Evolutionary conservation across 345 rosid genomes (phyloP), one percentile per base, ranked within the genome.

Genomic region (Toxicodendron radicans): DNA sequence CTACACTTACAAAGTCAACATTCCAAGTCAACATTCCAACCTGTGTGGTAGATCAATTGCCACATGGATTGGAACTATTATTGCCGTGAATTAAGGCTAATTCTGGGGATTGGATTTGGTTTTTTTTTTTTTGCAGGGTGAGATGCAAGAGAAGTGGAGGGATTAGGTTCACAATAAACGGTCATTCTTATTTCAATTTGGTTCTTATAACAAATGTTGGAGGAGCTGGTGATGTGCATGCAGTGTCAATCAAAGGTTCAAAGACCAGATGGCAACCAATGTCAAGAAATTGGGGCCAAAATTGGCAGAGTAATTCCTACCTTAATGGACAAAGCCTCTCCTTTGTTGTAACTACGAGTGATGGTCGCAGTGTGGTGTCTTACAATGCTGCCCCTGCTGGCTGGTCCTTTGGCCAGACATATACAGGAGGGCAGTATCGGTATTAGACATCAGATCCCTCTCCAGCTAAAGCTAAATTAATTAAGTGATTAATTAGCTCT

Each of bases 201-300:
- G 96, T 91, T 10, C 84, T 91, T 2, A 20, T 90, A 30, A 90
- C 93, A 5, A 90, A 90, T 65, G 95, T 90, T 3, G 95, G 95
- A 4, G 95, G 95, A 38, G 93, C 93, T 11, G 95, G 95, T 0
- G 93, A 91, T 45, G 85, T 89, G 35, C 91, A 82, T 58, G 62
- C 91, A 1, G 95, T 89, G 2, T 74, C 90, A 24, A 79, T 91
- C 68, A 91, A 77, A 74, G 96, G 96, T 5, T 89, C 93, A 23
- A 82, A 84, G 68, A 76, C 91, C 33, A 81, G 73, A 63, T 89
- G 95, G 91, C 90, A 89, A 63, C 73, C 82, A 24, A 89, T 91
- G 93, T 89, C 93, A 16, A 82, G 95, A 66, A 91, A 91, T n/a
- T 91, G 95, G 95, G 95, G 95, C 38, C 95, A 91, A 66, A 91